These are phyloP conservation scores for Kandelia obovata DNA, from an alignment of 345 rosid species.

Conservation along the genomic window DNA sequence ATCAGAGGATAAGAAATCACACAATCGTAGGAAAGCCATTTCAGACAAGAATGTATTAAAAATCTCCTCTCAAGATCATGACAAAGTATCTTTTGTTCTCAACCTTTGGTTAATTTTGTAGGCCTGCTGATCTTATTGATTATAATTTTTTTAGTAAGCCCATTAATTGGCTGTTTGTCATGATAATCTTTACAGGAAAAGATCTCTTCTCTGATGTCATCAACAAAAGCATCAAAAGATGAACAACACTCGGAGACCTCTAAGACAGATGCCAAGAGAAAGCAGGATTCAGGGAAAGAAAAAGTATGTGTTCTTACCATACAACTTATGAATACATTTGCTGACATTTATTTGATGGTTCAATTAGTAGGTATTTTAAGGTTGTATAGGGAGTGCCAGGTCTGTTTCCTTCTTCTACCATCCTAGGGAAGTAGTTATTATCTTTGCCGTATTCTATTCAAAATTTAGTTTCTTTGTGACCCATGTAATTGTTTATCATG, in stretches of 20 bases:
- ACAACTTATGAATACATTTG: neutral
- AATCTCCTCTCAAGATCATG: constrained; percentile 45
- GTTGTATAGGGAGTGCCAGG: too few relatives aligned
- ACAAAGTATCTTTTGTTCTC: constrained; percentile 36
- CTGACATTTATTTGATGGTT: too few relatives aligned
- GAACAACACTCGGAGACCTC: constrained; percentile 45
- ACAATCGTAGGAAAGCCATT: constrained; percentile 40
- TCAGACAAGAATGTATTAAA: constrained; percentile 41
- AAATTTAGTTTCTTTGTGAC: too few relatives aligned
- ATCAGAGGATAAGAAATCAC: constrained; percentile 51
- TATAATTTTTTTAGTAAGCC: neutral
- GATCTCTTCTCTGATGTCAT: constrained; percentile 51
- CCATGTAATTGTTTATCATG: too few relatives aligned
- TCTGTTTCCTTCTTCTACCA: too few relatives aligned
- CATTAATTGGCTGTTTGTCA: neutral
- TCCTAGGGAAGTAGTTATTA: too few relatives aligned
- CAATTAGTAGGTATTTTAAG: too few relatives aligned
- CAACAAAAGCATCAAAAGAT: constrained; percentile 43
- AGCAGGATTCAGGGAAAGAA: constrained; percentile 47
- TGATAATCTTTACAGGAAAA: constrained; percentile 38
- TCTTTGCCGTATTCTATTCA: too few relatives aligned
- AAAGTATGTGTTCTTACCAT: constrained; percentile 37
- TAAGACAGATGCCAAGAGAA: constrained; percentile 55
- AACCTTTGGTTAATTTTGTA: constrained; percentile 1
- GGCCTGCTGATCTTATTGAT: constrained; percentile 2